Percentiles rank a stretch among this genome's conserved stretches.
Conservation (phyloP, 2,329 filamentous ascomycete genomes). For the Trichoderma aggressivum region DNA sequence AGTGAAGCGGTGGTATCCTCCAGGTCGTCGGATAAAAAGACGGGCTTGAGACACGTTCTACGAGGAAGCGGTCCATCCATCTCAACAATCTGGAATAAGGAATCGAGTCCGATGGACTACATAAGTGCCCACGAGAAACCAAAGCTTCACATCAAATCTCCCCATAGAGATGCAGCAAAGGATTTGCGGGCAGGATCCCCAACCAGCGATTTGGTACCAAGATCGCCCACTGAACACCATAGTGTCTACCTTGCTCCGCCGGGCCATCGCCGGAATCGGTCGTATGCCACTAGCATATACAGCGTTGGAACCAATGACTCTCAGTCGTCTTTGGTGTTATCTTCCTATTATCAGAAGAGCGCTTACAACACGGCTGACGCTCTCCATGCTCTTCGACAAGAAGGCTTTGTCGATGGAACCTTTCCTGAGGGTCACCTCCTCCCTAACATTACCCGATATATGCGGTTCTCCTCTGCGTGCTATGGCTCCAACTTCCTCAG, state of each 20-base stretch:
- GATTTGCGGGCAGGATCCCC: slow-evolving; percentile 38
- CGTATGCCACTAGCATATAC: slow-evolving; percentile 54
- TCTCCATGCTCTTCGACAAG: slow-evolving; percentile 46
- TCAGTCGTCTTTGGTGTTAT: slow-evolving; percentile 51
- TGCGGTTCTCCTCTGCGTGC: slow-evolving; percentile 63
- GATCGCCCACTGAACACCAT: slow-evolving; percentile 38
- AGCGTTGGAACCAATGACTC: slow-evolving; percentile 57
- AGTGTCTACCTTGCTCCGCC: slow-evolving; percentile 28
- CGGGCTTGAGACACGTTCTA: slow-evolving; percentile 44
- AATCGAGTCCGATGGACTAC: slow-evolving; percentile 27
- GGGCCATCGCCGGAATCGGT: slow-evolving; percentile 26
- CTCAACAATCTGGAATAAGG: slow-evolving; percentile 49
- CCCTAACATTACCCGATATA: slow-evolving; percentile 61
- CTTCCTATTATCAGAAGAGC: slow-evolving; percentile 47
- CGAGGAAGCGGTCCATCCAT: slow-evolving; percentile 48
- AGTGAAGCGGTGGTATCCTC: slow-evolving; percentile 23
- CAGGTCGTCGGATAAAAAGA: slow-evolving; percentile 25
- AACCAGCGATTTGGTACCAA: slow-evolving; percentile 39
- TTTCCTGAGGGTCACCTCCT: slow-evolving; percentile 60
- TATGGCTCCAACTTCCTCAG: slow-evolving; percentile 63
- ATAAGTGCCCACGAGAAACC: not conserved
- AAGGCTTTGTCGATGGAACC: slow-evolving; percentile 54
- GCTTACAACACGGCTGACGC: slow-evolving; percentile 48
- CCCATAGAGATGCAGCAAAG: slow-evolving; percentile 13
- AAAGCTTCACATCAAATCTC: slow-evolving; percentile 14